Percentiles rank a stretch among this genome's conserved stretches.
Conservation (phyloP, 2,329 filamentous ascomycete species). For the Cadophora sp. region DNA sequence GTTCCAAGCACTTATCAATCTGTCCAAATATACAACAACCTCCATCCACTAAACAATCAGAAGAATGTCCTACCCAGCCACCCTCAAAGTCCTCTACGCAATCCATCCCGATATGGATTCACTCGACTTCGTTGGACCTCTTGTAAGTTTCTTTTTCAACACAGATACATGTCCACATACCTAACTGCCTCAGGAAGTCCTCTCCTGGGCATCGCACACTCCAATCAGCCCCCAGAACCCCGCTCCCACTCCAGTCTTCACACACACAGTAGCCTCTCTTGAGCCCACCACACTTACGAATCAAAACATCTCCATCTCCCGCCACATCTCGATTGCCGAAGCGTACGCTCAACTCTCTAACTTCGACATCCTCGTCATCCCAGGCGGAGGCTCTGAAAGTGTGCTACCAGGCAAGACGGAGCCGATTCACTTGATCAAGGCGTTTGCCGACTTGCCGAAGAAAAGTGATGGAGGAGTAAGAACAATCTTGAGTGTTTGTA, state of each 20-base stretch:
- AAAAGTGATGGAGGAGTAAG: slow-evolving; percentile 77
- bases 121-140: slow-evolving; percentile 60
- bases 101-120: slow-evolving; percentile 59
- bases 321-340: slow-evolving; percentile 78
- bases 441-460: slow-evolving; percentile 78
- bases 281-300: slow-evolving; percentile 45
- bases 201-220: slow-evolving; percentile 57
- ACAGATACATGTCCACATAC: not conserved
- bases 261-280: slow-evolving; percentile 54
- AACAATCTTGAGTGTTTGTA: slow-evolving; percentile 79
- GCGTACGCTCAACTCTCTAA: slow-evolving; percentile 62
- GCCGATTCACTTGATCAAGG: slow-evolving; percentile 72
- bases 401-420: slow-evolving; percentile 70
- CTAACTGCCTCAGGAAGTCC: slow-evolving; percentile 50
- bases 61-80: slow-evolving; percentile 16
- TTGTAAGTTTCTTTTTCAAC: slow-evolving; percentile 37
- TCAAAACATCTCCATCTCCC: slow-evolving; percentile 71
- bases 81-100: slow-evolving; percentile 62
- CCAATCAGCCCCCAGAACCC: slow-evolving; percentile 37
- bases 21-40: too few species aligned
- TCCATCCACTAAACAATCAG: not conserved
- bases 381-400: slow-evolving; percentile 67
- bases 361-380: slow-evolving; percentile 78
- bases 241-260: slow-evolving; percentile 49
- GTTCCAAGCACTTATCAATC: too few species aligned